A percentile compares a stretch with the other conserved stretches of the same genome.
Conservation (phyloP, 495 filamentous ascomycete species). For the Xylaria longipes region DNA sequence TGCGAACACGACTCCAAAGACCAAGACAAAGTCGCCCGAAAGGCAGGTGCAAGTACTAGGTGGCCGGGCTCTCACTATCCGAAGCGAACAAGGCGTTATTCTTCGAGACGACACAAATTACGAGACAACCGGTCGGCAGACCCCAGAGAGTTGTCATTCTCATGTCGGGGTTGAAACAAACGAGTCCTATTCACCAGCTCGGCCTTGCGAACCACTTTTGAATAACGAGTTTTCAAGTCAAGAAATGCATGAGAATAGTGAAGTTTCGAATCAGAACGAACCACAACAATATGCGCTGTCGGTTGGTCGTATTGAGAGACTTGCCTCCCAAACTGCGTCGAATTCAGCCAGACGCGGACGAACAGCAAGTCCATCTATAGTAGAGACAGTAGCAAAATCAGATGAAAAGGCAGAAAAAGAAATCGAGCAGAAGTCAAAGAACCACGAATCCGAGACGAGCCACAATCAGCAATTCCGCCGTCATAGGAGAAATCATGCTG, state of each 20-base stretch:
- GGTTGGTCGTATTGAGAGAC: not conserved
- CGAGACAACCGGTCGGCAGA: not conserved
- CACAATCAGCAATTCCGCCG: constrained; percentile 29
- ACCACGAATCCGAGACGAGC: not conserved
- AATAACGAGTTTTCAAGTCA: not conserved
- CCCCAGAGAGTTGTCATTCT: not conserved
- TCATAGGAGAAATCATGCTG: constrained; percentile 37
- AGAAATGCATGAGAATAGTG: not conserved
- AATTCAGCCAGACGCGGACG: not conserved
- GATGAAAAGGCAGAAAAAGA: constrained; percentile 2
- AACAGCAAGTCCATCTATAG: not conserved
- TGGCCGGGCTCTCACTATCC: constrained; percentile 34
- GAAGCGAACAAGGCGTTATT: constrained; percentile 42
- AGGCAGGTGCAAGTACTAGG: constrained; percentile 38
- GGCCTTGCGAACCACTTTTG: not conserved
- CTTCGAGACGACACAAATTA: constrained; percentile 34
- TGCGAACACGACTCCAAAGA: constrained; percentile 32
- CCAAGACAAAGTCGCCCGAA: constrained; percentile 35
- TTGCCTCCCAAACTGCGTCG: not conserved
- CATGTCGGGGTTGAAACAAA: not conserved
- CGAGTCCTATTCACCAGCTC: not conserved
- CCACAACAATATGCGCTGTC: not conserved
- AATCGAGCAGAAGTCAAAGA: not conserved
- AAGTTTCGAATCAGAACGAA: not conserved
- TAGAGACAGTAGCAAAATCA: not conserved